These are phyloP conservation scores for Diplodia sapinea DNA, from an alignment of 2,329 filamentous ascomycete genomes.

Conservation along the genomic window DNA sequence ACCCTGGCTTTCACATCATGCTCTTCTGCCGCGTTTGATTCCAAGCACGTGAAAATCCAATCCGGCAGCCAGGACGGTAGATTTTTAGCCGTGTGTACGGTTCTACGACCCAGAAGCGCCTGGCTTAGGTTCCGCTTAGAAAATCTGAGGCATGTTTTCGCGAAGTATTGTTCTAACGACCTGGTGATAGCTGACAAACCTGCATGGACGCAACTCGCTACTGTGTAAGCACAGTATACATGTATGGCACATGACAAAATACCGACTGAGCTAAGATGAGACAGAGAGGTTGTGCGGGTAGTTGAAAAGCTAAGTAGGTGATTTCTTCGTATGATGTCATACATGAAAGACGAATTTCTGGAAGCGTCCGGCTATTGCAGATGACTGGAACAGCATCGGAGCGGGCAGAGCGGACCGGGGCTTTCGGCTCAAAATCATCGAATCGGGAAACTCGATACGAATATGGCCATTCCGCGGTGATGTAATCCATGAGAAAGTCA, in stretches of 20 bases:
- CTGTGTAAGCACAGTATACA: background rate
- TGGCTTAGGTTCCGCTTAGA: accelerated
- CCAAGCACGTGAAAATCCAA: background rate
- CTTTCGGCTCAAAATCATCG: no score
- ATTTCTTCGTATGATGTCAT: no score
- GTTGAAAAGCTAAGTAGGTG: background rate
- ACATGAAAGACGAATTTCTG: no score
- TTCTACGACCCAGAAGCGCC: background rate
- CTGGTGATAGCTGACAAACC: background rate
- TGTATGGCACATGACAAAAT: background rate
- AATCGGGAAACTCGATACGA: no score
- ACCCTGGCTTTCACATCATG: no score
- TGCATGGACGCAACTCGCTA: background rate
- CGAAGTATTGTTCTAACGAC: background rate
- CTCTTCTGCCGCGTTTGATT: no score
- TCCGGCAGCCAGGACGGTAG: slow-evolving; percentile 1
- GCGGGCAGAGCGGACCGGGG: no score
- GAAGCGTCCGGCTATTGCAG: no score
- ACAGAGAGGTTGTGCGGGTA: background rate
- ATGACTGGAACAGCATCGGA: no score
- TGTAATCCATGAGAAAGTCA: no score
- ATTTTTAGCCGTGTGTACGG: background rate
- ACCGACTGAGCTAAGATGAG: background rate
- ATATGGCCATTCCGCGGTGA: no score
- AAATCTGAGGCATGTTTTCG: background rate